Evolutionary conservation across 2,329 filamentous ascomycete species (phyloP).

Genomic region (Calonectria hongkongensis): DNA sequence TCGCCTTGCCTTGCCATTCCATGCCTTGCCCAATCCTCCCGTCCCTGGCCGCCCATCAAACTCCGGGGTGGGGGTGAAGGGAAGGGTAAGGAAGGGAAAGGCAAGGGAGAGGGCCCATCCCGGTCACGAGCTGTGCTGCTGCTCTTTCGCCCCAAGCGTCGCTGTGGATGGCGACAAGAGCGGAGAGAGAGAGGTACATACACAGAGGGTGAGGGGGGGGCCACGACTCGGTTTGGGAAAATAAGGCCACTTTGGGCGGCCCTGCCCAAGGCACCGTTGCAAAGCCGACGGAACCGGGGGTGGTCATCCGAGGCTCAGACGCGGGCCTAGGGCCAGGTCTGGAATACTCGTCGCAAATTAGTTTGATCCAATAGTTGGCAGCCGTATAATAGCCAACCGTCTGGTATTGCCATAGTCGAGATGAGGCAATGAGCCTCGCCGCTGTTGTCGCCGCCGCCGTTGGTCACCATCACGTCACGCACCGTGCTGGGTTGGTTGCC

Average conservation of each 20-base stretch:
- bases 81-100: too few relatives aligned
- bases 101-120: background rate
- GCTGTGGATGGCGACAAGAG: background rate
- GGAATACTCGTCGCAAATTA: slow-evolving; percentile 22
- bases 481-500: background rate
- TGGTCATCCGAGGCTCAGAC: slow-evolving; percentile 18
- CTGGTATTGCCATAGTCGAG: slow-evolving; percentile 15
- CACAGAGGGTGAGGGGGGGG: background rate
- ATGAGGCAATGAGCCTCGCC: slow-evolving; percentile 6
- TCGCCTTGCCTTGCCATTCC: background rate
- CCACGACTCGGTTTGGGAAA: slow-evolving; percentile 6
- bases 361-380: slow-evolving; percentile 21
- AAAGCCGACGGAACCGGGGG: slow-evolving; percentile 19
- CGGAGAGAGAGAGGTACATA: background rate
- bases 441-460: background rate
- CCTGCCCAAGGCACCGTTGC: slow-evolving; percentile 24
- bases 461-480: slow-evolving; percentile 5
- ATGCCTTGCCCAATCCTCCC: background rate
- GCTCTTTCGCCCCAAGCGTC: background rate
- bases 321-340: slow-evolving; percentile 17
- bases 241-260: slow-evolving; percentile 14
- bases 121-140: slow-evolving; percentile 9
- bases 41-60: slow-evolving; percentile 16
- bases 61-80: background rate
- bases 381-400: slow-evolving; percentile 22